phyloP scores from a whole-genome alignment of 306 rosid species.

The Senna siamea region DNA sequence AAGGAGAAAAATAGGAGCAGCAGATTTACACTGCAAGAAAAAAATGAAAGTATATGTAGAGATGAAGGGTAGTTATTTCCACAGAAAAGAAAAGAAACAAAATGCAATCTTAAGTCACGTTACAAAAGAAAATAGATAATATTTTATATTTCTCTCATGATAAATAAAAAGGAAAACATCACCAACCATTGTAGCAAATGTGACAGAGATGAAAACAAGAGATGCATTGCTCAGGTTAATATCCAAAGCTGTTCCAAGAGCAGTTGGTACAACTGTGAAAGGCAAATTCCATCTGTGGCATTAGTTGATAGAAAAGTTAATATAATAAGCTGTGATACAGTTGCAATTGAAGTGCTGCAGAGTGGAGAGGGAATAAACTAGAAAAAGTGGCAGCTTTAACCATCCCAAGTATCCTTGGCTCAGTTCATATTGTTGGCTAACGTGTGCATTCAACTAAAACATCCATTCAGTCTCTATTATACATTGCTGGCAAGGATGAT shows the following conservation, averaged over 20 bases:
- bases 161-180: slow-evolving; percentile 36
- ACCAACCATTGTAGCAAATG: slow-evolving; percentile 99
- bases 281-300: slow-evolving; percentile 99
- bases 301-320: slow-evolving; percentile 97
- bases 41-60: slow-evolving; percentile 33
- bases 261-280: slow-evolving; percentile 99
- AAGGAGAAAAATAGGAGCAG: slow-evolving; percentile 96
- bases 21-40: slow-evolving; percentile 93
- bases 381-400: slow-evolving; percentile 25
- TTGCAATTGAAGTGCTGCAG: slow-evolving; percentile 37
- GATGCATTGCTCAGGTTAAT: slow-evolving; percentile 95
- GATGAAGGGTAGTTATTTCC: slow-evolving; percentile 27
- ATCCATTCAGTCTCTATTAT: no score
- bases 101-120: slow-evolving; percentile 14
- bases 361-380: neutral
- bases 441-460: slow-evolving; percentile 7
- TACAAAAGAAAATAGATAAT: slow-evolving; percentile 21
- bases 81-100: neutral
- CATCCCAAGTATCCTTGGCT: slow-evolving; percentile 24
- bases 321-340: slow-evolving; percentile 46
- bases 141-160: slow-evolving; percentile 18
- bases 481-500: no score
- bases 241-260: slow-evolving; percentile 96
- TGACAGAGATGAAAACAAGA: slow-evolving; percentile 93
- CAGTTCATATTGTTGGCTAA: slow-evolving; percentile 9